Evolutionary conservation across 2,329 filamentous ascomycete species (phyloP).

Genomic region (Cadophora malorum): DNA sequence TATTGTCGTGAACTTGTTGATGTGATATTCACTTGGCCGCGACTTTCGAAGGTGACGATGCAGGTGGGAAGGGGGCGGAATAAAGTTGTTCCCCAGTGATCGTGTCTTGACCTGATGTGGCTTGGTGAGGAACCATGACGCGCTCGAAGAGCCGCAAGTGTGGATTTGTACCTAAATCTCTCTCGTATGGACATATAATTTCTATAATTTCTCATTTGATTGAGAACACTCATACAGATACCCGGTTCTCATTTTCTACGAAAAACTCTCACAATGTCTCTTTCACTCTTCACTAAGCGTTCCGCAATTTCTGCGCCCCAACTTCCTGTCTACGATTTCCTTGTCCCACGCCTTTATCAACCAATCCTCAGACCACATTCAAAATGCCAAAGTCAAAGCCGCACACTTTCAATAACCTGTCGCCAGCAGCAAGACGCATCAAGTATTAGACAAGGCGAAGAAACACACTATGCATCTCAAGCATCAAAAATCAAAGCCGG

Average conservation of each 20-base stretch:
- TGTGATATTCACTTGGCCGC: neutral
- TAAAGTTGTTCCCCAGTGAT: neutral
- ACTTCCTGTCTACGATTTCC: conserved; percentile 47
- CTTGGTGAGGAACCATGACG: neutral
- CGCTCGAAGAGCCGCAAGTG: neutral
- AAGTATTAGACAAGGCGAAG: conserved; percentile 19
- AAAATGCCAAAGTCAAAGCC: conserved; percentile 22
- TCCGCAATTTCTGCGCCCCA: conserved; percentile 24
- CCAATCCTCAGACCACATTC: conserved; percentile 14
- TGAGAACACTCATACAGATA: neutral
- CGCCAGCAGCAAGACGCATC: conserved; percentile 11
- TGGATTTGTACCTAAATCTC: neutral
- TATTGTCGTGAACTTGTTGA: conserved; percentile 11
- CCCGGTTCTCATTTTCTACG: neutral
- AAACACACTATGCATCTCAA: conserved; percentile 39
- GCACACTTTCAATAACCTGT: conserved; percentile 36
- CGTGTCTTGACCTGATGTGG: neutral
- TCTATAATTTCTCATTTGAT: neutral
- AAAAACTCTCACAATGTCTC: conserved; percentile 30
- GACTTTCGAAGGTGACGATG: conserved; percentile 6
- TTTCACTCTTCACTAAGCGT: conserved; percentile 26
- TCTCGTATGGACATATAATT: neutral
- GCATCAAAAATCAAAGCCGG: conserved; percentile 41
- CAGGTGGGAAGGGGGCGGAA: neutral
- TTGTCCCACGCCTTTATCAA: conserved; percentile 47